Base-by-base conservation (phyloP, 352 stramenopile genomes). In the Phytophthora litchii region DNA sequence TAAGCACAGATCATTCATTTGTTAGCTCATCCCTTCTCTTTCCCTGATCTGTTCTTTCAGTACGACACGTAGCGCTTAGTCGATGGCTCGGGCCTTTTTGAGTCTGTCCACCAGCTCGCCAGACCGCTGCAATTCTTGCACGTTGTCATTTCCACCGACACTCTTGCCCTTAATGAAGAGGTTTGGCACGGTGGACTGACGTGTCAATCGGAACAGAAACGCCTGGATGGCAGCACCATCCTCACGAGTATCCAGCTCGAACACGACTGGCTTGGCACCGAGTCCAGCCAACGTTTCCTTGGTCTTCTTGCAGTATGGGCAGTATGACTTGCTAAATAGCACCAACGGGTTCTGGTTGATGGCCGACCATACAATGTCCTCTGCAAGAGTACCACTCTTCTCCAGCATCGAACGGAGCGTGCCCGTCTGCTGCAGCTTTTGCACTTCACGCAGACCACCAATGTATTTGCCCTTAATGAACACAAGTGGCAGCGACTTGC, bases 121-220 rank as follows among this genome's bases (percentile, higher is more conserved):
- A 32, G 71, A 91, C 40, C 80, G 72, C 32, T 84, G 78, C 52
- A 97, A 77, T 29, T 72, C 76, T 53, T 97, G 84, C 4, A 92
- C 97, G 52, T 98, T 89, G 73, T 99, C 95, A 55, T 97, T 94
- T 36, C 97, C 97, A 54, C 97, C 97, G 46, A 99, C 83, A 74
- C 93, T 96, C 60, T 97, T 91, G 50, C 92, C 92, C 52, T 92
- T 94, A 46, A 99, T 94, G 72, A 99, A 99, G 31, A 99, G 94
- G 69, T 99, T 99, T 0, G 97, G 97, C 36, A 99, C 97, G 3
- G 95, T 99, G 48, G 86, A 86, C 59, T 98, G 95, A 51, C 91
- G 93, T 31, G 96, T 99, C 49, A 98, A 78, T 23, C 87, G 65
- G 47, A 92, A 77, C 25, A 99, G 75, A 48, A 91, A 97, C 34